Base-by-base conservation (phyloP, 805 yeast species). In the Starmerella floris region DNA sequence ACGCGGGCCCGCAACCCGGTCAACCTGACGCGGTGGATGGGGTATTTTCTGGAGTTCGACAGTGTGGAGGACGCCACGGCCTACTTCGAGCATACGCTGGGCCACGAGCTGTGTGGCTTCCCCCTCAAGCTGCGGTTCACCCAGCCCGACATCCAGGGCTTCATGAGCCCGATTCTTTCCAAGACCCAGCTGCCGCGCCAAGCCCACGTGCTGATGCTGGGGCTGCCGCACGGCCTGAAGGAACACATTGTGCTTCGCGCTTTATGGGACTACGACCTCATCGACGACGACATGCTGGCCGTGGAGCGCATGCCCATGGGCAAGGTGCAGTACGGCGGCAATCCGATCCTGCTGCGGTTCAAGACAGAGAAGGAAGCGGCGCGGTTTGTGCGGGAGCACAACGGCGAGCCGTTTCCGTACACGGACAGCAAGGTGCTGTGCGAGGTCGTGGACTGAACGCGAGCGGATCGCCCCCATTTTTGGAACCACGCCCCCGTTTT, bases 1-100 rank as follows among this genome's bases (percentile, higher is more conserved):
- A 61, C 73, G 15, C 68, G 74, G 43, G 71, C 72, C 11, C 56
- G 85, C 40, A 62, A 69, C 46, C 70, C 74, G 0, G 39, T 55
- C 2, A 67, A 62, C 16, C 54, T 79, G 21, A 48, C 59, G 30
- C 67, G 71, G 23, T 59, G 65, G 45, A 70, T 72, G 33, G 65
- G 68, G 4, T 76, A 74, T 55, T 78, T 70, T 54, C 56, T 79
- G 28, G 55, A 73, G 5, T 79, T 79, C 52, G 62, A 63, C 4
- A 58, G 62, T 31, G 54, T 57, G 30, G 62, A 64, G 22, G 69
- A 67, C 17, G 83, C 84, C 0, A 63, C 72, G 19, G 63, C 64
- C 3, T 78, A 70, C 55, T 65, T 63, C 57, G 53, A 64, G 19
- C 81, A 76, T 49, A 70, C 78, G 0, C 44, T 55, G 11, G 66